Evolutionary conservation across 2,329 filamentous ascomycete species (phyloP), one percentile per base, ranked within the genome.

Genomic region (Stachybotrys elegans): DNA sequence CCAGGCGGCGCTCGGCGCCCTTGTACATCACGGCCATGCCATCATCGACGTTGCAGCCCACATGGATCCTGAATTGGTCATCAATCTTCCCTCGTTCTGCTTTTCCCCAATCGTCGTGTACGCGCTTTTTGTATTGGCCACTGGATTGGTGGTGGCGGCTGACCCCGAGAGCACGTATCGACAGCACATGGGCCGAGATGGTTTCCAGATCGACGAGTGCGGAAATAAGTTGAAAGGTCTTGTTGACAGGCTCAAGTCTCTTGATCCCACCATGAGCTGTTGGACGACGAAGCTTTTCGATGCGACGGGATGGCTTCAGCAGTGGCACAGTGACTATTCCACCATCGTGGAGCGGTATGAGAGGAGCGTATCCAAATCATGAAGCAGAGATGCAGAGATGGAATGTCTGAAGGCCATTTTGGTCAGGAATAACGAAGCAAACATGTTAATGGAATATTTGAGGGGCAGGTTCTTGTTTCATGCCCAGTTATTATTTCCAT

Each of bases 71-170:
- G 21, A 20, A 16, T 12, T 34, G 4, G 13, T 35, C 20, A 43
- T 52, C 6, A 37, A 32, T 25, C 41, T 50, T 3, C 50, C 50
- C 0, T 48, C 50, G 2, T 44, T 52, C 5, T 50, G 35, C 31
- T 53, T 53, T 20, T 46, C 46, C 0, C 50, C 50, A 4, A 43
- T 42, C 8, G 50, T 51, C 25, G 45, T 46, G 29, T 53, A 53
- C 22, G 32, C 43, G 6, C 42, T 53, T 1, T 53, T 44, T 22
- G 48, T 53, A 12, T 46, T 53, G 8, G 43, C 53, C 42, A 53
- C 51, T 8, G 36, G 32, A 2, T 49, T 47, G 11, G 48, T 53
- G 35, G 51, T 50, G 38, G 42, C 49, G 21, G 44, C 51, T 16
- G 50, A 46, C 8, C 51, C 51, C 0, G 46, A 41, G 9, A 53